Conservation (phyloP, 2,329 filamentous ascomycete species). For the Ophiostoma himal-ulmi region DNA sequence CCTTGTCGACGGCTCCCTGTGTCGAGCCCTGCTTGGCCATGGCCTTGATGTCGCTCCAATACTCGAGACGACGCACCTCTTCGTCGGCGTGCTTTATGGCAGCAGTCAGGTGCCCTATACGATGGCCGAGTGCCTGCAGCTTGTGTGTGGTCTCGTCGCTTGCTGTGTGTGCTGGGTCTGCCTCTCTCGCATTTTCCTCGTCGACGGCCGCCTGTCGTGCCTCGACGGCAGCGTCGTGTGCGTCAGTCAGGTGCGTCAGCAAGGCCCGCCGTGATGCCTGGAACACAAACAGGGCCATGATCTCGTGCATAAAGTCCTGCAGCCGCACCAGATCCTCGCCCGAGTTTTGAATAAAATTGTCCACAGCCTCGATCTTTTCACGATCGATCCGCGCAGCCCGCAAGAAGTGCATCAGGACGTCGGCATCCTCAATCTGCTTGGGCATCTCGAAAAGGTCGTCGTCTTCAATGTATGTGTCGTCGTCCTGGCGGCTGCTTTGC, state of each 20-base stretch:
- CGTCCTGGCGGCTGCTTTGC: slow-evolving; percentile 28
- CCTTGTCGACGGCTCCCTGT: slow-evolving; percentile 39
- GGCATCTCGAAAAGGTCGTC: slow-evolving; percentile 39
- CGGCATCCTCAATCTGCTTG: slow-evolving; percentile 55
- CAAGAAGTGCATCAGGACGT: slow-evolving; percentile 62
- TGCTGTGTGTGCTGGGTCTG: not conserved
- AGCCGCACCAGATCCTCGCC: slow-evolving; percentile 70
- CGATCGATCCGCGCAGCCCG: slow-evolving; percentile 70
- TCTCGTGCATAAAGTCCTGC: slow-evolving; percentile 69
- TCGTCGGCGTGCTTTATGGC: slow-evolving; percentile 72
- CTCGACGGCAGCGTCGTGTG: slow-evolving; percentile 49
- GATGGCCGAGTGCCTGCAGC: slow-evolving; percentile 29
- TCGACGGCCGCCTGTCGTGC: slow-evolving; percentile 18
- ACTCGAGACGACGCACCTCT: slow-evolving; percentile 74
- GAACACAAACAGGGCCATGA: slow-evolving; percentile 84
- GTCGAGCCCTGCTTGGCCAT: slow-evolving; percentile 53
- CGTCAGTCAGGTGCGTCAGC: slow-evolving; percentile 61
- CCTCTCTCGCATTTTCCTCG: not conserved
- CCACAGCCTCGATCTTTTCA: slow-evolving; percentile 77
- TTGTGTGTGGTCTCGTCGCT: not conserved
- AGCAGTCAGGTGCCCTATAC: slow-evolving; percentile 63
- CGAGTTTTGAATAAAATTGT: slow-evolving; percentile 72
- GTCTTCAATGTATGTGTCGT: slow-evolving; percentile 25
- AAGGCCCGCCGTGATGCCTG: slow-evolving; percentile 78
- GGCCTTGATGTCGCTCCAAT: slow-evolving; percentile 77